Base-by-base conservation (phyloP, 208 protist genomes). In the Trypanosoma avium region DNA sequence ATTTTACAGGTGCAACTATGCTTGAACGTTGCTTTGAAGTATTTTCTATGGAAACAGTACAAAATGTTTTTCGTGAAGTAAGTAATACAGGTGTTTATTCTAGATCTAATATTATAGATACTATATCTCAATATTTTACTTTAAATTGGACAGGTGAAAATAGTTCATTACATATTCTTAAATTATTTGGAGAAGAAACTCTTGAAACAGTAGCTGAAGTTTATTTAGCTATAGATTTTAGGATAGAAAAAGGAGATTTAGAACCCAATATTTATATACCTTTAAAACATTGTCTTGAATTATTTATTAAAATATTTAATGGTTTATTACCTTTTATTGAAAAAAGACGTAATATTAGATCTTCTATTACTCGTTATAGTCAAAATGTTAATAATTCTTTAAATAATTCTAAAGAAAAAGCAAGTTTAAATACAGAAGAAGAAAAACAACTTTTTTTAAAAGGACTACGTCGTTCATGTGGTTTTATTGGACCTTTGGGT, bases 11-110 rank as follows among this genome's bases (percentile, higher is more conserved):
- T 47, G 75, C 79, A 8, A 43, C 55, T 4, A 70, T 88, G 26
- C 58, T 86, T 35, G 30, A 57, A 45, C 67, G 70, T 29, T 92
- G 79, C 42, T 40, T 81, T 53, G 70, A 71, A 15, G 49, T 87
- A 0, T 76, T 88, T 57, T 73, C 68, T 12, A 38, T 67, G 7
- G 27, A 50, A 22, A 13, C 67, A 15, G 56, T 84, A 33, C 32
- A 49, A 47, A 71, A 42, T 49, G 53, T 86, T 19, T 72, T 89
- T 40, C 22, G 13, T 35, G 72, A 82, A 42, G 48, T 83, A 17
- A 72, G 71, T 35, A 67, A 54, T 42, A 48, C 21, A 42, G 40
- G 55, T 42, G 40, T 35, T 57, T 22, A 17, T 50, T 52, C 53
- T 24, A 36, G 46, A 52, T 56, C 24, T 17, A 61, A 29, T 60